Percentiles rank a stretch among this genome's conserved stretches.
phyloP scores from a whole-genome alignment of 805 yeast genomes.

The Yarrowia hollandica region DNA sequence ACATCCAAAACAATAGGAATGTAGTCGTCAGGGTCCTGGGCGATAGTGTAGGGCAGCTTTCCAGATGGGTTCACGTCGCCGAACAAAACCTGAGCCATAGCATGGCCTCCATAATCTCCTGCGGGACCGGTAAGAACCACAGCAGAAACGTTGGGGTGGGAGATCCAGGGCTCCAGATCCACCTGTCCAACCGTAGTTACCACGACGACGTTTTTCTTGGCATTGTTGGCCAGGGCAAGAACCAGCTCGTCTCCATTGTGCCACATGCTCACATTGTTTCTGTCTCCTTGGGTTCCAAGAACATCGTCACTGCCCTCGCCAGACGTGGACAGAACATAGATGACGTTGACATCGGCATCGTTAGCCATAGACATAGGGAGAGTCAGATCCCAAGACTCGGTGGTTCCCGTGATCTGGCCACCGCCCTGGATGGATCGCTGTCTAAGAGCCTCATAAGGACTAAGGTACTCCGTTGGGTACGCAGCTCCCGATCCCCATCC shows the following conservation, averaged over 20 bases:
- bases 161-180: constrained; percentile 56
- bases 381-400: neutral
- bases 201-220: constrained; percentile 57
- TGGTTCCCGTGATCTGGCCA: neutral
- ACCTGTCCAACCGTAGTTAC: constrained; percentile 62
- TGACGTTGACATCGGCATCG: constrained; percentile 51
- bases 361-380: neutral
- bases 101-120: constrained; percentile 58
- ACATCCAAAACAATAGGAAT: constrained; percentile 49
- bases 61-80: constrained; percentile 68
- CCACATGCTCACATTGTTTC: constrained; percentile 56
- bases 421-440: constrained; percentile 43
- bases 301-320: constrained; percentile 54
- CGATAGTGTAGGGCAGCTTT: constrained; percentile 61
- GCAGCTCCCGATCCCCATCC: constrained; percentile 71
- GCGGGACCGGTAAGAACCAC: constrained; percentile 57
- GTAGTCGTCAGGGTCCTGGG: constrained; percentile 52
- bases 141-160: constrained; percentile 57
- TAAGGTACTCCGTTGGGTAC: constrained; percentile 54
- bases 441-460: constrained; percentile 58
- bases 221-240: constrained; percentile 49
- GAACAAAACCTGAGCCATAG: constrained; percentile 57
- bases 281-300: constrained; percentile 55
- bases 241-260: constrained; percentile 59
- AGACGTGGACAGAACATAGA: constrained; percentile 54